Base-by-base conservation (phyloP, 192 early-diverging fungal genomes). In the Chytriomyces sp. region DNA sequence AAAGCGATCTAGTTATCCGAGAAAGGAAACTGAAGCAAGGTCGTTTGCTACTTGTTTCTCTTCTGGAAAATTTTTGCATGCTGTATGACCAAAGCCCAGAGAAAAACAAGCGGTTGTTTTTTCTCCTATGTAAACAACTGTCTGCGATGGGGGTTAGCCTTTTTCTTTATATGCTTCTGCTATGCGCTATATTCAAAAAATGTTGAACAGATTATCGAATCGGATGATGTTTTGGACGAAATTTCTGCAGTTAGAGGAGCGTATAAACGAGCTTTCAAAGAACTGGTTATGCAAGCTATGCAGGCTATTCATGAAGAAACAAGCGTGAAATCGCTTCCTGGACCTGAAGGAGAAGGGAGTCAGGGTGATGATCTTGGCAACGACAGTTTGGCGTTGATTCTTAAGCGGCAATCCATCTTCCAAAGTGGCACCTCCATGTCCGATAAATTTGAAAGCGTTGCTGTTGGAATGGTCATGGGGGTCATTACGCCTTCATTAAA, bases 61-160 rank as follows among this genome's bases (percentile, higher is more conserved):
- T 98, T 23, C 85, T 98, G 2, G 97, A 98, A 69, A 93, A 93
- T 77, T 98, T 96, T 84, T 95, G 94, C 77, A 81, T 88, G 45
- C 81, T 95, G 23, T 97, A 97, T 82, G 95, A 94, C 79, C 90
- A 95, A 62, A 89, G 89, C 49, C 93, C 94, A 2, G 89, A 96
- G 78, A 88, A 91, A 59, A 97, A 95, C 78, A 92, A 91, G 24
- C 83, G 88, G 49, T 83, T 97, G 18, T 98, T 98, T 72, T 94
- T 92, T 72, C 83, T 93, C 13, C 92, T 98, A 45, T 97, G 97
- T 77, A 90, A 92, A 61, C 96, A 93, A 7, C 84, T 98, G 11
- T 91, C 87, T 45, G 84, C 87, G 62, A 93, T 97, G 92, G 96
- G 96, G 8, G 74, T 82, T 50, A 20, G 75, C n/a, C n/a, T n/a